Conservation (phyloP, 2,329 filamentous ascomycete species). For the Exophiala xenobiotica region DNA sequence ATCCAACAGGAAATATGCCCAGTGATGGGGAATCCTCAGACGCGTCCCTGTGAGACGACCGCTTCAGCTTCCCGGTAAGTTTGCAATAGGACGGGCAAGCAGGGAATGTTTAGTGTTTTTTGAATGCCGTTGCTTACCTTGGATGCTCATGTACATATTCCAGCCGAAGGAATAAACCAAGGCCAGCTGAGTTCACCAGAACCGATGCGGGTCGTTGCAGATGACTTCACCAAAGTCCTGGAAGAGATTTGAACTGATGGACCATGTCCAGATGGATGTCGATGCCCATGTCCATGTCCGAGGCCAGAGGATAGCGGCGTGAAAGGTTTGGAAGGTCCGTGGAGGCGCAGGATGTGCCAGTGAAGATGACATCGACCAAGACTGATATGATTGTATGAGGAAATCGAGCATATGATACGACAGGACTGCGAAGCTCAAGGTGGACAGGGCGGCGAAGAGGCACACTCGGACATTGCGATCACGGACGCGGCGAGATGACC, state of each 20-base stretch:
- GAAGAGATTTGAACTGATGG: constrained; percentile 17
- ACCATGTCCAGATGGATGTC: constrained; percentile 22
- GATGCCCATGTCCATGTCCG: too few species aligned
- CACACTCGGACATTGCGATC: background rate
- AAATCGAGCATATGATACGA: constrained; percentile 27
- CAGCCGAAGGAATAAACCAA: constrained; percentile 17
- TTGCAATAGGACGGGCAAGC: too few species aligned
- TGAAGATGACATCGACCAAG: constrained; percentile 8
- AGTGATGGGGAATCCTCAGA: constrained; percentile 49
- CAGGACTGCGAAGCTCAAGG: constrained; percentile 17
- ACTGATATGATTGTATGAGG: constrained; percentile 19
- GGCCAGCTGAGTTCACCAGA: constrained; percentile 15
- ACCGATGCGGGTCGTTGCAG: constrained; percentile 8
- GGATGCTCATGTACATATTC: constrained; percentile 21
- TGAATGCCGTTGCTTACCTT: constrained; percentile 12
- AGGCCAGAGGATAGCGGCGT: background rate
- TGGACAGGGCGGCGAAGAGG: constrained; percentile 8
- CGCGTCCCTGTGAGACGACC: too few species aligned
- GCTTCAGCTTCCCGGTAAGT: too few species aligned
- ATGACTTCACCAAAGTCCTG: constrained; percentile 16
- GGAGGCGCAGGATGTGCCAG: background rate
- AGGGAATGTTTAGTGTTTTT: too few species aligned
- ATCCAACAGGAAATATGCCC: constrained; percentile 59
- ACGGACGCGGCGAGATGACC: too few species aligned
- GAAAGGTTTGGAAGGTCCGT: background rate